Evolutionary conservation across 2,329 filamentous ascomycete species (phyloP), one percentile per base, ranked within the genome.

Genomic region (Claviceps citrina): DNA sequence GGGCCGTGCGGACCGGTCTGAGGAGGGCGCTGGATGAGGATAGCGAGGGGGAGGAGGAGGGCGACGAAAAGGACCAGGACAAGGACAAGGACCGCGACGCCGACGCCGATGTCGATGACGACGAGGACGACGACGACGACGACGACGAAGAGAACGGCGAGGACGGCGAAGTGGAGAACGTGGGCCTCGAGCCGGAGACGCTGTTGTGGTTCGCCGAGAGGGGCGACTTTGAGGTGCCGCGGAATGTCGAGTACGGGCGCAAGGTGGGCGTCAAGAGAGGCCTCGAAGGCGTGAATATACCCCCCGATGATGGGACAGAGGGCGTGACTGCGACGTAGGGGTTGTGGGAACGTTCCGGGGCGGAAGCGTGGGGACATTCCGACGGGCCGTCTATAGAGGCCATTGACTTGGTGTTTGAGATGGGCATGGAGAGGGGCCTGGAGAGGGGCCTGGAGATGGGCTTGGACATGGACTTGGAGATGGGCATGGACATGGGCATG

Each of bases 1-100:
- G 81, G 51, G 79, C 75, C 49, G 79, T 87, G 34, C 68, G 77
- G 28, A 89, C 83, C 0, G 84, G 84, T 0, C 57, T 91, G 53
- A 69, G 59, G 53, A 68, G 73, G 48, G 65, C 58, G 3, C 50
- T 75, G 10, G 67, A 70, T 36, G 66, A 70, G 18, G 65, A 68
- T 1, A 62, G 65, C 1, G 65, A 67, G 0, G 71, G 72, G 2
- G 75, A 78, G 1, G 73, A 78, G 0, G 67, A 71, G 0, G 75
- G 78, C 0, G 67, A 71, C 0, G 75, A 76, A 0, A 71, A 73
- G 0, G 71, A 72, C n/a, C n/a, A n/a, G 0, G 70, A 69, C 0
- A 70, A 69, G 38, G 47, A 41, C 9, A 46, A 35, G 3, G 46
- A 42, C 3, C n/a, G n/a, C n/a, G n/a, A n/a, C n/a, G n/a, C n/a